Conservation (phyloP, 345 rosid species). For the Dovyalis caffra region DNA sequence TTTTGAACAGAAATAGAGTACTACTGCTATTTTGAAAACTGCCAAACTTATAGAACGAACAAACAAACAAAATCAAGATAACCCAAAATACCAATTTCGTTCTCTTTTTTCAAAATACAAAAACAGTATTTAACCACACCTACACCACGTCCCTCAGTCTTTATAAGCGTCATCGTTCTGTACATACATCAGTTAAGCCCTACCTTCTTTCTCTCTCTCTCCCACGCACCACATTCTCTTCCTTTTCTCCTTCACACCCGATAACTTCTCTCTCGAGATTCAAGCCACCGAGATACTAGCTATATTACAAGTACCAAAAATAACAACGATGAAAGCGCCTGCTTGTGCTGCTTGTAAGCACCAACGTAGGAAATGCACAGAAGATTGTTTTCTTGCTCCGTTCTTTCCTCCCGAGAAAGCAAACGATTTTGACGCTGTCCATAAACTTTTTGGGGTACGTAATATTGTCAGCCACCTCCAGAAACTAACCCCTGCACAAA, state of each 20-base stretch:
- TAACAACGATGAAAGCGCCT: background rate
- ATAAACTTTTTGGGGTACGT: conserved; percentile 43
- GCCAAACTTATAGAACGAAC: background rate
- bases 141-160: background rate
- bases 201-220: background rate
- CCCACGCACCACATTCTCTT: background rate
- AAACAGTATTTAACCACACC: background rate
- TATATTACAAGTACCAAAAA: no score
- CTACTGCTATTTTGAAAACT: background rate
- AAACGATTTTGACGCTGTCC: conserved; percentile 37
- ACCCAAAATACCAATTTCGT: background rate
- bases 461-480: conserved; percentile 32
- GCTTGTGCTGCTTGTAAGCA: conserved; percentile 55
- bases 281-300: background rate
- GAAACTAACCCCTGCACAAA: background rate
- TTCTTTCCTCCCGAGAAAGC: conserved; percentile 35
- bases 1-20: background rate
- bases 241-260: background rate
- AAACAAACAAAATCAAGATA: background rate
- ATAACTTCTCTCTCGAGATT: background rate
- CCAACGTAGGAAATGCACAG: conserved; percentile 41
- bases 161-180: background rate
- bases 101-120: background rate
- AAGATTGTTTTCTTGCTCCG: conserved; percentile 37
- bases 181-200: background rate